Percentiles rank a stretch among this genome's conserved stretches.
Conservation (phyloP, 148 eudicot genomes). For the Fagopyrum tataricum region DNA sequence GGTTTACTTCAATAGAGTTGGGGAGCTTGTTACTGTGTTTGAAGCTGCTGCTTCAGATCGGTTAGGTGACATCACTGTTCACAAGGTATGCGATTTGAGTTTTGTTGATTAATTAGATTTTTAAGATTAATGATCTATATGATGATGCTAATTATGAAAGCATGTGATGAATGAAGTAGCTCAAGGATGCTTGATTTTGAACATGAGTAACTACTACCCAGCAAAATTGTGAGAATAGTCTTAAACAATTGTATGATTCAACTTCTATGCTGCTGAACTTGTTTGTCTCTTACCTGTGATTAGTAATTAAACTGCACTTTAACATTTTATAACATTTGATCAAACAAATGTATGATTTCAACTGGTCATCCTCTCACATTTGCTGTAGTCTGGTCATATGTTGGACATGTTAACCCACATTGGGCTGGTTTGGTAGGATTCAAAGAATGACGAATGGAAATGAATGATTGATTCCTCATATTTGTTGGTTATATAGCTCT, state of each 20-base stretch:
- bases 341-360: background rate
- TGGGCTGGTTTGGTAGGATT: background rate
- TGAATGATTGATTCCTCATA: too few species aligned
- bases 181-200: background rate
- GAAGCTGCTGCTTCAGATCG: conserved; percentile 92
- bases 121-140: background rate
- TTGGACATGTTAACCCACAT: background rate
- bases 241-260: background rate
- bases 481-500: too few species aligned
- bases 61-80: conserved; percentile 69
- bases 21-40: conserved; percentile 61
- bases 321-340: background rate
- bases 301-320: background rate
- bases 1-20: conserved; percentile 72
- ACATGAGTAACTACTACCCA: background rate
- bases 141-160: background rate
- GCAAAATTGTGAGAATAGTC: background rate
- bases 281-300: background rate
- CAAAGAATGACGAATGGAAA: too few species aligned
- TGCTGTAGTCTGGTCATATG: background rate
- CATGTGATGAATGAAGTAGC: background rate
- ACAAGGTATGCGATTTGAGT: conserved; percentile 43
- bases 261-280: background rate
- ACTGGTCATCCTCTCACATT: background rate
- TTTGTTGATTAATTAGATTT: background rate